phyloP scores from a whole-genome alignment of 768 basidiomycete genomes.

The Tubosaeta brunneosetosa region DNA sequence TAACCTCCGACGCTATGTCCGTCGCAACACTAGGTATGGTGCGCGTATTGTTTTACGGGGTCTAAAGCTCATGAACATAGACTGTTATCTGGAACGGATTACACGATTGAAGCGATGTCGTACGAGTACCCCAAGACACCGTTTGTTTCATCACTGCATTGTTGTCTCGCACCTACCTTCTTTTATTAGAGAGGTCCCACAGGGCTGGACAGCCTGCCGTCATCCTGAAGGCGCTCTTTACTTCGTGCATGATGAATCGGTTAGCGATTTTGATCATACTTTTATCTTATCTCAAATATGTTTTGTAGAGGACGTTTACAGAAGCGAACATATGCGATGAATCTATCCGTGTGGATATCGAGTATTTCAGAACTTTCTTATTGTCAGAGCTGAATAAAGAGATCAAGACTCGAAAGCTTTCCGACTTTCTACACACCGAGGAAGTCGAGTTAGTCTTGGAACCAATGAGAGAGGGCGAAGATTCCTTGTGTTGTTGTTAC shows the following conservation, averaged over 20 bases:
- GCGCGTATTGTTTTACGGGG: not conserved
- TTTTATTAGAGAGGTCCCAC: constrained; percentile 14
- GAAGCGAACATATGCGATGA: constrained; percentile 50
- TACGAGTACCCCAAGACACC: constrained; percentile 15
- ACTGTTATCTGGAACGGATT: not conserved
- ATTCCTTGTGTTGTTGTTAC: constrained; percentile 33
- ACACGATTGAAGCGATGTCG: constrained; percentile 14
- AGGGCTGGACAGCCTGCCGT: constrained; percentile 42
- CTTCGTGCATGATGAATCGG: constrained; percentile 45
- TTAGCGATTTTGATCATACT: constrained; percentile 19
- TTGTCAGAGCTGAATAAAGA: constrained; percentile 17
- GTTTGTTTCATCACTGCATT: constrained; percentile 12
- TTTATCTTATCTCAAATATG: not conserved
- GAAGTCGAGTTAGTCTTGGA: constrained; percentile 46
- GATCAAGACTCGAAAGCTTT: constrained; percentile 13
- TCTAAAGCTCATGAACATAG: constrained; percentile 9
- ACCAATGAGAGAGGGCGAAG: constrained; percentile 21
- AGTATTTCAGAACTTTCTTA: constrained; percentile 27
- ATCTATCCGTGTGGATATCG: constrained; percentile 30
- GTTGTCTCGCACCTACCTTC: not conserved
- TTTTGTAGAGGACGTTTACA: constrained; percentile 46
- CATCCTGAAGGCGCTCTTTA: constrained; percentile 65
- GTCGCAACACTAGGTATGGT: constrained; percentile 9
- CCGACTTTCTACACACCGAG: constrained; percentile 22
- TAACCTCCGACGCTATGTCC: constrained; percentile 5